These are phyloP conservation scores for Ogataea pini DNA, from an alignment of 805 yeast species.

Conservation along the genomic window DNA sequence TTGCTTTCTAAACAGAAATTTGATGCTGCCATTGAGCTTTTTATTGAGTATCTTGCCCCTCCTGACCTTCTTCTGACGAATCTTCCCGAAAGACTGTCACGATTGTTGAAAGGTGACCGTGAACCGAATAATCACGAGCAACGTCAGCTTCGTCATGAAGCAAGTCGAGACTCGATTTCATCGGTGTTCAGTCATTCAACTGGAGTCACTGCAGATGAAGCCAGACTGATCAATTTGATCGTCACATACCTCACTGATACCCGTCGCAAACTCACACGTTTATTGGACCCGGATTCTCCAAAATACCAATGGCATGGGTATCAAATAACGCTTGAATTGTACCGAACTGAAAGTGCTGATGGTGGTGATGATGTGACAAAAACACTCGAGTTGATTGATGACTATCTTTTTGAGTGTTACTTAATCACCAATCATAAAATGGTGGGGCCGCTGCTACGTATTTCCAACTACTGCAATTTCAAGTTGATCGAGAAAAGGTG, in stretches of 20 bases:
- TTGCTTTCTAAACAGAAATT: conserved; percentile 35
- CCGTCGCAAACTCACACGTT: conserved; percentile 46
- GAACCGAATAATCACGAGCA: background rate
- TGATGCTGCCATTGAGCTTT: conserved; percentile 42
- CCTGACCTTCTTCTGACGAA: conserved; percentile 52
- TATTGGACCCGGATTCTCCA: conserved; percentile 39
- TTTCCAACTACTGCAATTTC: conserved; percentile 73
- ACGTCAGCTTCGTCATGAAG: background rate
- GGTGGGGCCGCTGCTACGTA: conserved; percentile 79
- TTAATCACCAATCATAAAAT: conserved; percentile 65
- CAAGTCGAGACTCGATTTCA: conserved; percentile 14
- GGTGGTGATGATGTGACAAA: conserved; percentile 34
- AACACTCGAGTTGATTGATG: conserved; percentile 59
- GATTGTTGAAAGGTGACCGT: conserved; percentile 10
- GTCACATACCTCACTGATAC: conserved; percentile 54
- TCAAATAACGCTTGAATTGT: conserved; percentile 42
- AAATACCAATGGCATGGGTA: conserved; percentile 48
- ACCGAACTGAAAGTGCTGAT: conserved; percentile 25
- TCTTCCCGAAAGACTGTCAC: conserved; percentile 39
- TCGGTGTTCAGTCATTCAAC: conserved; percentile 6
- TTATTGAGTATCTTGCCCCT: conserved; percentile 58
- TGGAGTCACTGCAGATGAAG: conserved; percentile 28
- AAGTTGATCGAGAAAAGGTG: conserved; percentile 58
- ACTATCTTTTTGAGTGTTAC: conserved; percentile 76
- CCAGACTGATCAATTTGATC: conserved; percentile 41